Conservation (phyloP, 1,284 basidiomycete genomes). For the Vanrija sp. region DNA sequence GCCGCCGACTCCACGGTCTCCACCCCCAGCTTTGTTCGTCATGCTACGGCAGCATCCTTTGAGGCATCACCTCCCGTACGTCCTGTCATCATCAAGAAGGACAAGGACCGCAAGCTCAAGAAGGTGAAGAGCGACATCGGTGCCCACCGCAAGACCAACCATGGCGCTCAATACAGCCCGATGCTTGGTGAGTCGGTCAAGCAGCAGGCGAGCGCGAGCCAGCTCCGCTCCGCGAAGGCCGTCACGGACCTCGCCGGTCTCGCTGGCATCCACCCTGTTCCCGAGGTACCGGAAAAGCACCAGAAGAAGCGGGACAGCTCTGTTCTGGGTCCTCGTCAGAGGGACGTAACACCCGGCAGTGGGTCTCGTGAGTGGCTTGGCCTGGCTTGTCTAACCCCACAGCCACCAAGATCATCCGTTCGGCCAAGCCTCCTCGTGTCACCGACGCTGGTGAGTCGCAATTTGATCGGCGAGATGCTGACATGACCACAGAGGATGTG, state of each 20-base stretch:
- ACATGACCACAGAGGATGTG: background rate
- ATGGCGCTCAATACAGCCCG: background rate
- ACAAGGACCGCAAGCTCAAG: constrained; percentile 10
- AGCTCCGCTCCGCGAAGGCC: constrained; percentile 1
- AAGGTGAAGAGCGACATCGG: constrained; percentile 18
- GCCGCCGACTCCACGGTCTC: constrained; percentile 24
- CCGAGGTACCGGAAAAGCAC: constrained; percentile 3
- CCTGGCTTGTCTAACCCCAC: constrained; percentile 2
- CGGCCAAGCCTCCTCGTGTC: constrained; percentile 14
- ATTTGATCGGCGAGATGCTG: background rate
- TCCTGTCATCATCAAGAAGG: background rate
- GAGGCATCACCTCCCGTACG: background rate
- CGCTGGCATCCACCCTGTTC: constrained; percentile 7
- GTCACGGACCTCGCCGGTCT: background rate
- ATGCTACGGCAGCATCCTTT: constrained; percentile 21
- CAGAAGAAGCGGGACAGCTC: background rate
- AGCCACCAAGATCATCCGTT: constrained; percentile 35
- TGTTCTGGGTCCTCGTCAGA: constrained; percentile 17
- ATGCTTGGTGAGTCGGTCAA: constrained; percentile 41
- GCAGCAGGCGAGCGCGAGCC: constrained; percentile 26
- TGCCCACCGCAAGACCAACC: constrained; percentile 17
- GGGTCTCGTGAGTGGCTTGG: background rate
- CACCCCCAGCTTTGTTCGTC: constrained; percentile 46
- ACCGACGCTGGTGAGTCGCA: constrained; percentile 16
- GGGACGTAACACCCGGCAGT: constrained; percentile 15